Evolutionary conservation across 768 basidiomycete species (phyloP).

Genomic region (Lactifluus subvellereus): DNA sequence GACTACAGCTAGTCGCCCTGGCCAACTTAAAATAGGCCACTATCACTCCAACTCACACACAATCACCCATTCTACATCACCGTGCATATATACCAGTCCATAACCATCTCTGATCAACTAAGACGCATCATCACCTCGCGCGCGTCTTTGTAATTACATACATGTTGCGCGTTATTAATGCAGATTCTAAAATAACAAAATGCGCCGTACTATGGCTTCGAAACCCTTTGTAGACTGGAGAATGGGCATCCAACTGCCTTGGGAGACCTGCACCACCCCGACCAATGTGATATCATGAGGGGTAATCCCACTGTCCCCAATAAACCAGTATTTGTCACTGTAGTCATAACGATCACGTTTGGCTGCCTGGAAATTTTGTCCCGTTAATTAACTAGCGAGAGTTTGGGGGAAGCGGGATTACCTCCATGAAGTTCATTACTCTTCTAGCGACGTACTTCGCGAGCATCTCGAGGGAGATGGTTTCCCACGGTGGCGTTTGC

Average conservation of each 20-base stretch:
- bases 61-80: too few species aligned
- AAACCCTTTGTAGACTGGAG: neutral
- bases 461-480: neutral
- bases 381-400: neutral
- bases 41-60: too few species aligned
- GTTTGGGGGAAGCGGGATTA: neutral
- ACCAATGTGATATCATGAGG: neutral
- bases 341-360: neutral
- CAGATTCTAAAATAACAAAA: too few species aligned
- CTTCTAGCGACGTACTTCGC: constrained; percentile 4
- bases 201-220: too few species aligned
- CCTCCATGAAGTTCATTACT: constrained; percentile 1
- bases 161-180: too few species aligned
- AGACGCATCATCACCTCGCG: too few species aligned
- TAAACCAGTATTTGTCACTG: neutral
- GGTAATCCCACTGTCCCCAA: neutral
- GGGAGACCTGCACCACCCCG: constrained; percentile 12
- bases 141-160: too few species aligned
- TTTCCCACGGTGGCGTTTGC: neutral
- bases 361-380: neutral
- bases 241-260: constrained; percentile 22
- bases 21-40: too few species aligned
- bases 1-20: too few species aligned
- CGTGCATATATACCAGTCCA: too few species aligned
- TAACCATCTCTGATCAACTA: too few species aligned